Base-by-base conservation (phyloP, 2,329 filamentous ascomycete genomes). In the Rhinocladiella similis region DNA sequence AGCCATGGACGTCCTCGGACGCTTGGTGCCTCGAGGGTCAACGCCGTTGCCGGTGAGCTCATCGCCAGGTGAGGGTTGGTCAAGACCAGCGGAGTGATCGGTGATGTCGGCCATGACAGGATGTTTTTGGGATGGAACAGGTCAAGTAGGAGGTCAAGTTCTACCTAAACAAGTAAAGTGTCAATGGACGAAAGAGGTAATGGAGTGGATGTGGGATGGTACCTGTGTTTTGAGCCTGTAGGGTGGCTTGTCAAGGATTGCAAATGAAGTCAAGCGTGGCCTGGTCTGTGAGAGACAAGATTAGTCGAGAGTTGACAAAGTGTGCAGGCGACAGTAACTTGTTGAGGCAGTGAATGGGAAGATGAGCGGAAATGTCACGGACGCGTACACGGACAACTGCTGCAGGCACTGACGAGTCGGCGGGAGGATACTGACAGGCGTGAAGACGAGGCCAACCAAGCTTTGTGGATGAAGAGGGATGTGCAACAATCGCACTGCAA, bases 21-120 rank as follows among this genome's bases (percentile, higher is more conserved):
- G 91, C 83, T 97, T 97, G 77, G 91, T 84, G 73, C 91, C 91
- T 73, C 92, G 90, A 75, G 78, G 83, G 71, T 92, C 89, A 65
- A 77, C 73, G 67, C 88, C 89, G 79, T 92, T 91, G 76, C 88
- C 88, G 67, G 66, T 68, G 64, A 67, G 70, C 66, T 91, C 88
- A 69, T 91, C 88, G 70, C 88, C 83, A 68, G 88, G 87, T 67
- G 83, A 85, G 61, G 87, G 85, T 66, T 88, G 88, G 68, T 85
- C 85, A 72, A 90, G 86, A 50, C 63, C 60, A 69, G 89, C 86
- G 80, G 89, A 85, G 73, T 89, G 86, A 70, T 89, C 86, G 66
- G 87, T 84, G 77, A 91, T 88, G 78, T 91, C 88, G 80, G 87
- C 87, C 88, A 91, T 91, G 63, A n/a, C n/a, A n/a, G n/a, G n/a